Percentiles rank a stretch among this genome's conserved stretches.
These are phyloP conservation scores for Metschnikowia santaceciliae DNA, from an alignment of 805 yeast species.

Conservation along the genomic window DNA sequence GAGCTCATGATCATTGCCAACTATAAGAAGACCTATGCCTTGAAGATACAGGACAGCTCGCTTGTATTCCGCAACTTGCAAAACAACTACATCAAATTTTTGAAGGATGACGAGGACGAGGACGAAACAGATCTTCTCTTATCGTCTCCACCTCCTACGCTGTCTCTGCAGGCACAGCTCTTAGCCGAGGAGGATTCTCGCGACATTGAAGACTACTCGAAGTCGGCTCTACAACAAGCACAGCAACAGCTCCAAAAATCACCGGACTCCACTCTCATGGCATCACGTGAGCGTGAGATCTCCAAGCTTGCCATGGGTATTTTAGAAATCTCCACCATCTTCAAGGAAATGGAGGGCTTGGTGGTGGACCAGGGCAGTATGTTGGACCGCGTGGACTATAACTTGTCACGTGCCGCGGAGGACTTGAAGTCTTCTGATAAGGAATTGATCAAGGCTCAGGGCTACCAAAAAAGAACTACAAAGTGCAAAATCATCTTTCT, in stretches of 20 bases:
- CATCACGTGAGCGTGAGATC: constrained; percentile 85
- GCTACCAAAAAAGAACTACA: constrained; percentile 81
- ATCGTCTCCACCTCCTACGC: background rate
- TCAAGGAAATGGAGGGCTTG: constrained; percentile 86
- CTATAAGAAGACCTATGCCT: constrained; percentile 79
- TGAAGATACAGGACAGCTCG: constrained; percentile 74
- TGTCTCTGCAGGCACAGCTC: constrained; percentile 4
- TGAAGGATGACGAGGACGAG: constrained; percentile 75
- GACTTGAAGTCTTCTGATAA: constrained; percentile 74
- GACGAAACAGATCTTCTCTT: constrained; percentile 19
- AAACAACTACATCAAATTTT: constrained; percentile 78
- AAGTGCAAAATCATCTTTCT: constrained; percentile 86
- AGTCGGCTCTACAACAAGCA: constrained; percentile 50
- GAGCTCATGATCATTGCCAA: constrained; percentile 71
- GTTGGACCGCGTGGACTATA: constrained; percentile 90
- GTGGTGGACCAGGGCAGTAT: constrained; percentile 95
- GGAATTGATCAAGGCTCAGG: constrained; percentile 71
- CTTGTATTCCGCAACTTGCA: constrained; percentile 82
- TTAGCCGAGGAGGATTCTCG: constrained; percentile 13
- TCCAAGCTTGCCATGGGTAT: constrained; percentile 91
- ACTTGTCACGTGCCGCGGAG: constrained; percentile 72
- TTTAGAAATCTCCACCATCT: constrained; percentile 86
- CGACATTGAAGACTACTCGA: constrained; percentile 45
- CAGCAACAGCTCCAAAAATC: constrained; percentile 24
- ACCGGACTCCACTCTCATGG: constrained; percentile 35